Base-by-base conservation (phyloP, 257 asterid genomes). In the Phtheirospermum japonicum region DNA sequence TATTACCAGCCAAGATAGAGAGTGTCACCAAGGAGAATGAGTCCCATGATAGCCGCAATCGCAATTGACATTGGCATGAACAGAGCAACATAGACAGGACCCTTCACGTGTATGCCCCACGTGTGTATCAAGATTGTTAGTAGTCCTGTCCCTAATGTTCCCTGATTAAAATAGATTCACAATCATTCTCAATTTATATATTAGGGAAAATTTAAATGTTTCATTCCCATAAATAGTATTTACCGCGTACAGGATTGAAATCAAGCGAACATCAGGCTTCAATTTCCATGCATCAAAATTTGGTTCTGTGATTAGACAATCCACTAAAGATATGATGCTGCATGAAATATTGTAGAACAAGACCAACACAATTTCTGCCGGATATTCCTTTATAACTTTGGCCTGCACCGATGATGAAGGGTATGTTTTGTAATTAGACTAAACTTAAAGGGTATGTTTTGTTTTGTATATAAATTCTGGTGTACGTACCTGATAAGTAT, bases 1-100 rank as follows among this genome's bases (percentile, higher is more conserved):
- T 1, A 36, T 50, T 79, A 84, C 91, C 85, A 70, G 46, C 88
- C 91, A 30, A 79, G 76, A 56, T 73, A 75, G 50, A 84, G 82
- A 13, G 67, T 55, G 50, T 84, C 84, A 4, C 85, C 82, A 7
- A 84, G 84, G 72, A 84, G 58, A 40, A 76, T 55, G 16, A 84
- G 78, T 5, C 88, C 88, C 65, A 73, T 55, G n/a, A 73, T 64
- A 2, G 77, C 81, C 7, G 92, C 85, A 68, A 78, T 66, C 7
- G 77, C 80, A 50, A 84, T 79, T 2, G 85, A 67, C 60, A 81
- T 17, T 2, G 92, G 86, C 76, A 57, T 57, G 50, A 84, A 74
- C 59, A 79, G 45, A 10, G 85, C 79, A 5, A 79, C 91, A 17
- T 72, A 84, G 13, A 79, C 79, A 1, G 87, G 85, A 0, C 90